These are phyloP conservation scores for Mycena haematopus DNA, from an alignment of 768 basidiomycete genomes.

Conservation along the genomic window DNA sequence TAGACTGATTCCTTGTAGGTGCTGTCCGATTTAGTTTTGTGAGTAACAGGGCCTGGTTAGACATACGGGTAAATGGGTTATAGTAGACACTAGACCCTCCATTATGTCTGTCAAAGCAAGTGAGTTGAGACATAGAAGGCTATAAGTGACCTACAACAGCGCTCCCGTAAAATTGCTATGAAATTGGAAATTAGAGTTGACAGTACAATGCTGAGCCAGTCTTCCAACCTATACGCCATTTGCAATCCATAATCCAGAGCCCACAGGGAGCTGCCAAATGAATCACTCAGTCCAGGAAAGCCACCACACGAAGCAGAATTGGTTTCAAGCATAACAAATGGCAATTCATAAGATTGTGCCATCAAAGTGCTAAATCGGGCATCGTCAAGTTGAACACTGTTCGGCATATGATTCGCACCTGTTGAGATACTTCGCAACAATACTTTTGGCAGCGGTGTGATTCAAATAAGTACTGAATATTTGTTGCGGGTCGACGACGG, in stretches of 20 bases:
- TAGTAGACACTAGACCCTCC: slow-evolving; percentile 33
- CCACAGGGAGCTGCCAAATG: slow-evolving; percentile 71
- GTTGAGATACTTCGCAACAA: slow-evolving; percentile 58
- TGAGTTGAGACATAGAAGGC: not conserved
- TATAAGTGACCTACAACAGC: slow-evolving; percentile 15
- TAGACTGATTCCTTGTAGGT: slow-evolving; percentile 50
- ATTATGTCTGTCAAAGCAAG: slow-evolving; percentile 22
- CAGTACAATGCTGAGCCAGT: not conserved
- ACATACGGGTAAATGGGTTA: slow-evolving; percentile 42
- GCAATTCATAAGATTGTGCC: slow-evolving; percentile 50
- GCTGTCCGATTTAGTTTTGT: slow-evolving; percentile 38
- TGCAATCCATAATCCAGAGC: slow-evolving; percentile 59
- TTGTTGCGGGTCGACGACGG: slow-evolving; percentile 49
- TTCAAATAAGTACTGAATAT: slow-evolving; percentile 64
- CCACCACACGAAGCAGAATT: slow-evolving; percentile 76
- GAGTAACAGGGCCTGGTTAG: slow-evolving; percentile 34
- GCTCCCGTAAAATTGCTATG: slow-evolving; percentile 34
- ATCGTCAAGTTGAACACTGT: not conserved
- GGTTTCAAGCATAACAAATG: slow-evolving; percentile 59
- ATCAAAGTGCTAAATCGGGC: slow-evolving; percentile 44
- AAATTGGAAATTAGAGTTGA: not conserved
- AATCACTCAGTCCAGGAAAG: slow-evolving; percentile 66
- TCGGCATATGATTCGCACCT: slow-evolving; percentile 8
- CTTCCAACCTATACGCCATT: slow-evolving; percentile 40
- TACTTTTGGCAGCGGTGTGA: slow-evolving; percentile 57